Evolutionary conservation across 208 protist genomes (phyloP).

Genomic region (Leishmania guyanensis): DNA sequence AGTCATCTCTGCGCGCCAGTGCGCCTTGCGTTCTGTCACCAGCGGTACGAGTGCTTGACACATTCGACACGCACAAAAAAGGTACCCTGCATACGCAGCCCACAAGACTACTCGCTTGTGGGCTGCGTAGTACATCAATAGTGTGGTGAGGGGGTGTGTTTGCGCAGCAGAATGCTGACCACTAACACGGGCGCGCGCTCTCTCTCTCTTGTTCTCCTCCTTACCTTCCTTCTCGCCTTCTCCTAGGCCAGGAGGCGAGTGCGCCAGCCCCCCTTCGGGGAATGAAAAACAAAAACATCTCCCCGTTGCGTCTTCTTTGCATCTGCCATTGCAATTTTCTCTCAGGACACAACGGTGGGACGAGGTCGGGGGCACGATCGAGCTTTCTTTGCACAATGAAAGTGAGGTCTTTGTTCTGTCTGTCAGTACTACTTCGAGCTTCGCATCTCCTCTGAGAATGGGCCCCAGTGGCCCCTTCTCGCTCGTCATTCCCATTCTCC

Average conservation of each 20-base stretch:
- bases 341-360: background rate
- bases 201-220: background rate
- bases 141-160: background rate
- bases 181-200: background rate
- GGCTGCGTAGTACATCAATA: background rate
- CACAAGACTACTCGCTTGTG: background rate
- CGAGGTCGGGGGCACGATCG: background rate
- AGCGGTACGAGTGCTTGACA: background rate
- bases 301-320: no score
- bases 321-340: background rate
- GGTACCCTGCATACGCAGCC: background rate
- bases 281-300: background rate
- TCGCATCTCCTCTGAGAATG: background rate
- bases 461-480: background rate
- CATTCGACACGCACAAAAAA: background rate
- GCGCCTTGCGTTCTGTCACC: background rate
- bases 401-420: background rate
- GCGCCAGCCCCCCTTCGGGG: background rate
- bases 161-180: conserved; percentile 1
- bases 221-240: background rate
- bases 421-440: background rate
- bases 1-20: background rate
- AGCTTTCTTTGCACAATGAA: background rate
- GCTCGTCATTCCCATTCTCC: background rate
- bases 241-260: background rate